Evolutionary conservation across 768 basidiomycete genomes (phyloP), one percentile per base, ranked within the genome.

Genomic region (Lepiota brunneoincarnata): DNA sequence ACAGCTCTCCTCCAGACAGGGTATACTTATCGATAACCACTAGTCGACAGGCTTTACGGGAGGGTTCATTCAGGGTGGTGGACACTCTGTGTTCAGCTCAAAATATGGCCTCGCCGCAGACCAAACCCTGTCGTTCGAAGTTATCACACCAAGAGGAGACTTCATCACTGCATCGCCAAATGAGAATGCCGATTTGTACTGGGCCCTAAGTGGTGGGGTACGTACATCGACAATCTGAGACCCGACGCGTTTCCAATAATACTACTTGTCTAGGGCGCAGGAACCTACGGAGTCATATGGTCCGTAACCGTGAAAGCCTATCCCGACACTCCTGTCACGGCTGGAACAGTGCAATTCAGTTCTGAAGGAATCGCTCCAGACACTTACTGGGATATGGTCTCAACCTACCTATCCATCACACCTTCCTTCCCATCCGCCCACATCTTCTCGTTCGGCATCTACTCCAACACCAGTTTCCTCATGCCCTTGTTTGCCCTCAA

Each of bases 61-160:
- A 0, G 75, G 76, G 24, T 76, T 67, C 47, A 62, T 66, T 10
- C 64, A 67, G 52, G 68, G 67, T 18, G 66, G 66, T 6, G 66
- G 66, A 21, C 64, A 67, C 50, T 26, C 14, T 28, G 6, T n/a
- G 4, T 24, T 23, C 21, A 11, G 28, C 20, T 44, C 7, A n/a
- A 11, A 37, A 26, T 20, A 38, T 37, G 14, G 39, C n/a, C 14
- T 31, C 12, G 61, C 61, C 18, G 61, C 61, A 9, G 61, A 61
- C 55, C 66, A 64, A 49, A 59, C 61, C 2, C 66, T 75, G 0
- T 61, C 71, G 28, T 68, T 72, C 55, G 70, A 70, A 35, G 65
- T 76, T 11, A 69, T 77, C 18, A 76, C 75, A 1, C 70, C 76
- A 1, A 64, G 69, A 48, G 76, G 75, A 9, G 28, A 63, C 18